Percentiles rank a stretch among this genome's conserved stretches.
phyloP scores from a whole-genome alignment of 2,329 filamentous ascomycete genomes.

The Corynespora cassiicola region DNA sequence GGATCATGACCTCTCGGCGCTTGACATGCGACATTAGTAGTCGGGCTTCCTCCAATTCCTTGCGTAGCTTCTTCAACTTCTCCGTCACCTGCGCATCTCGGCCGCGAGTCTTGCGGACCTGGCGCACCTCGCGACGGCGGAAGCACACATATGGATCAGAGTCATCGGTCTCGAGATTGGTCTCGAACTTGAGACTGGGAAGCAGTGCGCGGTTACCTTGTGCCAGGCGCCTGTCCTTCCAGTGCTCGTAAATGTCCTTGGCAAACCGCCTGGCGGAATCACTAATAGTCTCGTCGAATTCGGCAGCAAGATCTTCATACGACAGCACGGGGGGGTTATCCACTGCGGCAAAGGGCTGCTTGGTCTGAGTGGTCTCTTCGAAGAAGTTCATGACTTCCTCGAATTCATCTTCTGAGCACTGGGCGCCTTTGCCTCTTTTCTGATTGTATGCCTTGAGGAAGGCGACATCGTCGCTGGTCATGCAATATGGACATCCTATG shows the following conservation, averaged over 20 bases:
- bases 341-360: constrained; percentile 87
- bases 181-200: constrained; percentile 88
- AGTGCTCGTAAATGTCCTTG: constrained; percentile 87
- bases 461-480: constrained; percentile 87
- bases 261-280: constrained; percentile 65
- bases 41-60: constrained; percentile 88
- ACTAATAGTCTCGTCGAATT: constrained; percentile 66
- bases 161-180: constrained; percentile 91
- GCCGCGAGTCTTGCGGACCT: constrained; percentile 92
- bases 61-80: constrained; percentile 88
- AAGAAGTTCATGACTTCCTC: constrained; percentile 95
- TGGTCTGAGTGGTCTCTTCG: constrained; percentile 81
- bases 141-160: constrained; percentile 98
- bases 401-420: constrained; percentile 88
- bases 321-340: constrained; percentile 82
- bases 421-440: constrained; percentile 67
- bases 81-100: constrained; percentile 94
- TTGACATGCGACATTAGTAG: constrained; percentile 79
- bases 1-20: constrained; percentile 80
- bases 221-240: constrained; percentile 74
- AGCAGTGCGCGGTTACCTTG: constrained; percentile 76
- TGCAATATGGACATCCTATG: constrained; percentile 88
- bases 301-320: constrained; percentile 64
- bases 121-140: constrained; percentile 89
- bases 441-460: constrained; percentile 86